These are phyloP conservation scores for Bipolaris bicolor DNA, from an alignment of 2,329 filamentous ascomycete species.

Conservation along the genomic window DNA sequence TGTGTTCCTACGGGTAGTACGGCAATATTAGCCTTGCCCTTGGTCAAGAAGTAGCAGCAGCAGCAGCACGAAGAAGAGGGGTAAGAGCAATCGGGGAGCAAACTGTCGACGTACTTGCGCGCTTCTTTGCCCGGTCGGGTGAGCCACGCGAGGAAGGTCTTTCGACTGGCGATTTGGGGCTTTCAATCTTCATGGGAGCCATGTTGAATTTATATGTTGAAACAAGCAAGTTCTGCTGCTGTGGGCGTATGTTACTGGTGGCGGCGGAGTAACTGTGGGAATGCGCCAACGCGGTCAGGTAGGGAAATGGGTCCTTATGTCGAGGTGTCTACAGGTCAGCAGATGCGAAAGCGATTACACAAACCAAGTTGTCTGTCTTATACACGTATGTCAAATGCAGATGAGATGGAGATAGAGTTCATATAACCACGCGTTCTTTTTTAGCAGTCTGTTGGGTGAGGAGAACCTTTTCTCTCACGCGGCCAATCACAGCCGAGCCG, in stretches of 20 bases:
- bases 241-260: neutral
- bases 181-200: conserved; percentile 32
- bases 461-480: conserved; percentile 1
- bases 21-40: conserved; percentile 33
- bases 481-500: conserved; percentile 10
- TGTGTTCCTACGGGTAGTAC: conserved; percentile 65
- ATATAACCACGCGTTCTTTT: conserved; percentile 10
- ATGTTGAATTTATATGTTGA: conserved; percentile 15
- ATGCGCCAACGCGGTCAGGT: neutral
- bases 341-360: conserved; percentile 3
- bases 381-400: neutral
- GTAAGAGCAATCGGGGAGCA: neutral
- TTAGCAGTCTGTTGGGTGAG: conserved; percentile 2
- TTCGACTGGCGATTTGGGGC: conserved; percentile 19
- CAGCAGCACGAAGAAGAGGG: neutral
- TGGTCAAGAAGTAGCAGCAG: conserved; percentile 9
- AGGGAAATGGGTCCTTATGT: neutral
- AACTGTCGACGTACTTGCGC: conserved; percentile 43
- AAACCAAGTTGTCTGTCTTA: conserved; percentile 1
- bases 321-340: conserved; percentile 6
- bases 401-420: conserved; percentile 4
- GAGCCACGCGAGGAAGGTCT: conserved; percentile 40
- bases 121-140: conserved; percentile 45
- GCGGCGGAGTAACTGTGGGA: neutral
- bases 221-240: conserved; percentile 1